Base-by-base conservation (phyloP, 495 filamentous ascomycete species). In the Hypoxylon rickii region DNA sequence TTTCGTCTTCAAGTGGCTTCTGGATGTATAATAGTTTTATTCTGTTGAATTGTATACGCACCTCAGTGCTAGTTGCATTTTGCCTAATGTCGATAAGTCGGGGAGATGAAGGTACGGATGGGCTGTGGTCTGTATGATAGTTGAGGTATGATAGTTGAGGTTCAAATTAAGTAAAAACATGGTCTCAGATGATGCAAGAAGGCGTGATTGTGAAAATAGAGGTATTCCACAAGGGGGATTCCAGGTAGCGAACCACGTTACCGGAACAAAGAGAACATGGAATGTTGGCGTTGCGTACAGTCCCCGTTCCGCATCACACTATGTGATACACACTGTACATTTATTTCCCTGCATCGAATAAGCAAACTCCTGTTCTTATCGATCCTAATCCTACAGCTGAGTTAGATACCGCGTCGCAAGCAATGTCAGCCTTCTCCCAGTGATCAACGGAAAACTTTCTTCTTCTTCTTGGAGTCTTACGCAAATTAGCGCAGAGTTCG, bases 321-420 rank as follows among this genome's bases (percentile, higher is more conserved):
- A 34, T 46, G 31, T 34, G 17, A 12, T 34, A 34, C n/a, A 31
- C 36, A 50, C 46, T 31, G 46, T 50, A 13, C 20, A n/a, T n/a
- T n/a, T n/a, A n/a, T n/a, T n/a, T n/a, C n/a, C n/a, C n/a, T n/a
- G n/a, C n/a, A n/a, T n/a, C 4, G 24, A 29, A 29, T 29, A 29
- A 29, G 24, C 24, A 29, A 4, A 29, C 4, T 29, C 24, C 24
- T 10, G 4, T 29, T 29, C 10, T 10, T 4, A 29, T 10, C 24
- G 4, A 4, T 4, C 10, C 24, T 29, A 4, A 10, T 29, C 10
- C 37, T 19, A n/a, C 7, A 40, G 19, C 15, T 40, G 24, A 4
- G 17, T 19, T 19, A 21, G 17, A 20, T 29, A n/a, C n/a, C 24
- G 39, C 17, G 22, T 44, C 21, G 26, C 18, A 17, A 44, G 13